Evolutionary conservation across 1,284 basidiomycete species (phyloP), one percentile per base, ranked within the genome.

Genomic region (Ceratobasidium sp.): DNA sequence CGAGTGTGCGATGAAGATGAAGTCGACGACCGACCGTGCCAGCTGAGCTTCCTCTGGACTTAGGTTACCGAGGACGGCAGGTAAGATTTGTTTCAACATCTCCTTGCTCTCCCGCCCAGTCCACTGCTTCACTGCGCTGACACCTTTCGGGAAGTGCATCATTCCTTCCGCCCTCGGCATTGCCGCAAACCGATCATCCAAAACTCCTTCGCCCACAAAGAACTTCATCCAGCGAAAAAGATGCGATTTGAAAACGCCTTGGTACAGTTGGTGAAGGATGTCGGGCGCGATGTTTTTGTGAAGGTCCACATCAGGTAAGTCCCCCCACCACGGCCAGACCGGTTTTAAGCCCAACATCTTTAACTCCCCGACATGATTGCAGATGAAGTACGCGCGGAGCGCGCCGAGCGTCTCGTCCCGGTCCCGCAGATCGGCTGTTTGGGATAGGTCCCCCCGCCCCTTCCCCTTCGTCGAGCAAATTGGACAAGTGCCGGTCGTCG

Each of bases 191-290:
- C 62, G 18, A 10, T 30, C 30, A n/a, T 57, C 53, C 53, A 55
- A 3, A 30, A 18, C n/a, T 10, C 23, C 34, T 6, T 8, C 32
- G 32, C 53, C 53, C 8, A 53, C 53, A 36, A 57, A 1, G 36
- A n/a, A 1, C 53, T 2, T 23, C 6, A 72, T 9, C 74, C 74
- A 74, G 16, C 12, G 28, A 3, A 62, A 8, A 16, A 74, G 55
- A 28, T 74, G 72, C 21, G 50, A n/a, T 57, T 74, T 74, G 34
- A 74, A 57, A 50, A 74, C 32, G 10, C 71, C 71, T 36, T 73
- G 43, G 23, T 70, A 55, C 12, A 73, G 36, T 28, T 74, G 74
- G 59, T 74, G 74, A n/a, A 74, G 71, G 41, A 74, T 52, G 26
- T 74, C 72, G 5, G 72, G 74, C 12, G 59, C 61, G 14, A 74